Evolutionary conservation across 139 green algal genomes (phyloP), one percentile per base, ranked within the genome.

Genomic region (Haematococcus lacustris): DNA sequence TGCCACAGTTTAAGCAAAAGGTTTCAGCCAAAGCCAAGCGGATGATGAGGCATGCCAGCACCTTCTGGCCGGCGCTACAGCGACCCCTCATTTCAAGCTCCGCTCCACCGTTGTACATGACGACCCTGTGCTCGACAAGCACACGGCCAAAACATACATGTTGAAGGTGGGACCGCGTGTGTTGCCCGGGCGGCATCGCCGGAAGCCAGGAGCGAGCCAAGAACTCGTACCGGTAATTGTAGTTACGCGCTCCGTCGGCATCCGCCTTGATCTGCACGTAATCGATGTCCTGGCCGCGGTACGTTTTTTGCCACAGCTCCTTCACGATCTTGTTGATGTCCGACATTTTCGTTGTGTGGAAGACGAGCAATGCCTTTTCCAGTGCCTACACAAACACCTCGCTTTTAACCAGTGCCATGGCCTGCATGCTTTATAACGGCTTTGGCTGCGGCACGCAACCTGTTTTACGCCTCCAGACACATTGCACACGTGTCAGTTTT

Each of bases 301-400:
- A 99, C 21, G 93, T 98, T 82, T 96, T 96, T 82, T 98, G 94
- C 96, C 96, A 99, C 71, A 99, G 85, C 89, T 99, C 96, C 79
- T 95, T 95, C 59, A 99, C 88, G 39, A 93, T 90, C 78, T 92
- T 91, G 85, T 98, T 98, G 84, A 98, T 96, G 74, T 97, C 93
- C 2, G 85, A 74, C 94, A 98, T 98, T 82, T 97, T 97, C 76
- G 68, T 87, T 65, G 90, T 88, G 85, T 99, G 96, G 81, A 97
- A 99, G 4, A 78, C 57, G 76, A 97, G 91, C 82, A 99, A 82
- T 28, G 96, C 95, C 76, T 89, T 90, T 80, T 98, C 94, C 50
- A 98, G 87, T 1, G 93, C 94, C 82, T 92, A n/a, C n/a, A n/a
- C n/a, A n/a, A n/a, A n/a, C n/a, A n/a, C n/a, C n/a, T n/a, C n/a